Evolutionary conservation across 805 yeast species (phyloP).

Genomic region (Saccharomycopsis capsularis): DNA sequence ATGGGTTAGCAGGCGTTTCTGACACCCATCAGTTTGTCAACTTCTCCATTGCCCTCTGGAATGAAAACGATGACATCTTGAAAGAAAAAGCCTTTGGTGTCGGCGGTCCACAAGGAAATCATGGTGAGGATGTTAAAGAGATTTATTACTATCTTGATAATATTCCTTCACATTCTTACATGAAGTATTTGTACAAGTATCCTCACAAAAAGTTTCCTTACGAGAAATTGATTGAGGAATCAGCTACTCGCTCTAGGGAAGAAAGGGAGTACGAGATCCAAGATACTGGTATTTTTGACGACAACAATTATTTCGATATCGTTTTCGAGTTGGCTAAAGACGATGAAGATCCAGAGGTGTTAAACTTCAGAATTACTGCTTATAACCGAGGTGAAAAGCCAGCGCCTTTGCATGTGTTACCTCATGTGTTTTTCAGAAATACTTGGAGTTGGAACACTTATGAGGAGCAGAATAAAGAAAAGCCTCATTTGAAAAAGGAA

Average conservation of each 20-base stretch:
- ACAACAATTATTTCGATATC: conserved; percentile 68
- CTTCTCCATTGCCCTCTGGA: conserved; percentile 83
- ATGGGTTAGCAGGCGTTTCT: conserved; percentile 84
- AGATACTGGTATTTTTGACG: conserved; percentile 71
- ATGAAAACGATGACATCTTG: conserved; percentile 75
- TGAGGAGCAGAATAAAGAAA: conserved; percentile 38
- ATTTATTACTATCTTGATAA: conserved; percentile 80
- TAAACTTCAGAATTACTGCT: conserved; percentile 80
- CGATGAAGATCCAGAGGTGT: conserved; percentile 70
- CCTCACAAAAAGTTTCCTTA: conserved; percentile 87
- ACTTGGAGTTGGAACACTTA: conserved; percentile 88
- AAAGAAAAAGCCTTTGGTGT: conserved; percentile 85
- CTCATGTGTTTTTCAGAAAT: conserved; percentile 79
- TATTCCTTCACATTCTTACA: conserved; percentile 88
- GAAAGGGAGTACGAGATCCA: conserved; percentile 75
- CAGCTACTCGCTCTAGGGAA: conserved; percentile 53
- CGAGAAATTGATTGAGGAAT: conserved; percentile 60
- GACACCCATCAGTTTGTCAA: conserved; percentile 77
- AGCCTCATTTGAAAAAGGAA: conserved; percentile 42
- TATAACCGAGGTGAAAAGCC: conserved; percentile 74
- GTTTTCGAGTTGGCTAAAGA: conserved; percentile 87
- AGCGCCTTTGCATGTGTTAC: conserved; percentile 84
- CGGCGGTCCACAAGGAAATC: conserved; percentile 91
- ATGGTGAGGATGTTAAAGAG: conserved; percentile 93
- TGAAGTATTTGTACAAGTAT: conserved; percentile 86